A percentile compares a stretch with the other conserved stretches of the same genome.
Conservation (phyloP, 129 eudicot species). For the Gnaphalium uliginosum region DNA sequence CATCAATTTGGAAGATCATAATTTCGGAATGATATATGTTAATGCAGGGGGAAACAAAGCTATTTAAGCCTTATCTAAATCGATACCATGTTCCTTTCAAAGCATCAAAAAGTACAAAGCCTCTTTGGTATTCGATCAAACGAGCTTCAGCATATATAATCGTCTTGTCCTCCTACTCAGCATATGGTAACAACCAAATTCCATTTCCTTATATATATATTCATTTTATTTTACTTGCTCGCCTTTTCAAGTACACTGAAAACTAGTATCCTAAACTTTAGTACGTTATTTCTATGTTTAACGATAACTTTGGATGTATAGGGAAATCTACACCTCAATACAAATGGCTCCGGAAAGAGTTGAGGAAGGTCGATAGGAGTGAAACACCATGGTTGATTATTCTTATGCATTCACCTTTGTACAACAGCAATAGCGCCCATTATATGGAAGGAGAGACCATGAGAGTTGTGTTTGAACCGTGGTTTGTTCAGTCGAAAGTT, state of each 20-base stretch:
- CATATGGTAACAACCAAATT: background rate
- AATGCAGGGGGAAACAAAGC: background rate
- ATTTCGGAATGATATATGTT: background rate
- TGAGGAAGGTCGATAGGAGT: constrained; percentile 64
- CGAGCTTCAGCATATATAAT: background rate
- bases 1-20: too few relatives aligned
- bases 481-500: constrained; percentile 71
- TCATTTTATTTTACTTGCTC: background rate
- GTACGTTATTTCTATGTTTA: background rate
- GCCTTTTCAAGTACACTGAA: background rate
- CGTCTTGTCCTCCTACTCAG: background rate
- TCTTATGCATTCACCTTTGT: constrained; percentile 70
- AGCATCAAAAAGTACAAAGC: background rate
- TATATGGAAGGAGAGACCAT: constrained; percentile 85
- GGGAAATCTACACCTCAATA: constrained; percentile 84
- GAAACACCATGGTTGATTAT: constrained; percentile 89
- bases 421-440: constrained; percentile 70
- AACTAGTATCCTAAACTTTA: background rate
- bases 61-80: background rate
- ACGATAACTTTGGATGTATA: background rate
- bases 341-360: constrained; percentile 59
- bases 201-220: background rate
- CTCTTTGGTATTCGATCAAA: background rate
- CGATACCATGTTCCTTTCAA: background rate
- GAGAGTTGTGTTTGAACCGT: constrained; percentile 62